phyloP scores from a whole-genome alignment of 768 basidiomycete species.

The Astraeus odoratus region DNA sequence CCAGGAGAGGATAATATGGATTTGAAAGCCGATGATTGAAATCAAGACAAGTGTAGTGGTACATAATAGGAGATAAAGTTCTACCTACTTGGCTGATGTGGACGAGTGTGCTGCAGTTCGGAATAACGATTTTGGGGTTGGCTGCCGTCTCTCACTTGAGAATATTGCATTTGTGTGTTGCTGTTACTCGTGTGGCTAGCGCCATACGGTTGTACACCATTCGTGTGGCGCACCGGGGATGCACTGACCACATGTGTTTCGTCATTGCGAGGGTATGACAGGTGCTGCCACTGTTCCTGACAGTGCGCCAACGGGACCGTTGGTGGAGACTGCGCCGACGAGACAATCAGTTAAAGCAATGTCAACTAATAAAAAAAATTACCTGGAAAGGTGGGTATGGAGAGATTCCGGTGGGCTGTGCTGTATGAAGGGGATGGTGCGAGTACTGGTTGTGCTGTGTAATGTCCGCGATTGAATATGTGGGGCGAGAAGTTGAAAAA shows the following conservation, averaged over 20 bases:
- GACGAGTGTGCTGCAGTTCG: slow-evolving; percentile 21
- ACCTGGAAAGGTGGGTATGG: slow-evolving; percentile 24
- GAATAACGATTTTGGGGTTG: slow-evolving; percentile 18
- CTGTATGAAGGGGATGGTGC: slow-evolving; percentile 13
- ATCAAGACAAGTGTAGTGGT: not conserved
- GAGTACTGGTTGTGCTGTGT: slow-evolving; percentile 15
- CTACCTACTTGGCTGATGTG: slow-evolving; percentile 26
- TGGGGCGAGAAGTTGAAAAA: slow-evolving; percentile 28
- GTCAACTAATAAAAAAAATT: not conserved
- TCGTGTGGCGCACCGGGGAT: slow-evolving; percentile 9
- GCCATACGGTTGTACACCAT: slow-evolving; percentile 22
- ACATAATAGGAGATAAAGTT: not conserved
- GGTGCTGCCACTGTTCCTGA: slow-evolving; percentile 19
- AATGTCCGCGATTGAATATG: slow-evolving; percentile 18
- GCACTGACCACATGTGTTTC: slow-evolving; percentile 16
- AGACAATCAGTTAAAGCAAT: not conserved
- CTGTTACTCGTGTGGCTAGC: slow-evolving; percentile 12
- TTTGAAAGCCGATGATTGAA: slow-evolving; percentile 1
- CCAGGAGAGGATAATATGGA: slow-evolving; percentile 7
- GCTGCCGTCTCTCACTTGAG: slow-evolving; percentile 22
- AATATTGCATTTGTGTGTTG: slow-evolving; percentile 15
- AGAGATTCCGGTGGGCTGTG: slow-evolving; percentile 8
- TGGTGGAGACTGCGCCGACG: slow-evolving; percentile 9
- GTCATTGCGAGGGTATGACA: slow-evolving; percentile 20
- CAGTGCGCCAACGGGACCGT: slow-evolving; percentile 10